phyloP scores from a whole-genome alignment of 345 rosid genomes.

The Xanthoceras sorbifolium region DNA sequence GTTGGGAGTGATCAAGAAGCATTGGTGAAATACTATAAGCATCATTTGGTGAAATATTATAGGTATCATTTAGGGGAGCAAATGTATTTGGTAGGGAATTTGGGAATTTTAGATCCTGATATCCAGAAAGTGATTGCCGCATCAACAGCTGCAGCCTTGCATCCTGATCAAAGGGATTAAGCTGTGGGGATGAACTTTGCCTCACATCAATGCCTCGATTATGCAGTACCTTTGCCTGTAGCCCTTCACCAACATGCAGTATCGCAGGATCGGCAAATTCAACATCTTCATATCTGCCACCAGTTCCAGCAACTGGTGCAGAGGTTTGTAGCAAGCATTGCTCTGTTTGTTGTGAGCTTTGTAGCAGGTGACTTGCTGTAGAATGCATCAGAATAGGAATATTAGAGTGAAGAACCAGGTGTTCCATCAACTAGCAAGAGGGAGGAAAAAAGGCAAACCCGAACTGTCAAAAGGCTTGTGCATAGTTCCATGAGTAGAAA shows the following conservation, averaged over 20 bases:
- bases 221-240: slow-evolving; percentile 27
- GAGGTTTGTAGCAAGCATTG: slow-evolving; percentile 25
- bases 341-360: slow-evolving; percentile 17
- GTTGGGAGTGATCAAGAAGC: slow-evolving; percentile 33
- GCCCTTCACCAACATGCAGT: slow-evolving; percentile 42
- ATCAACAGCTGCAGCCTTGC: slow-evolving; percentile 35
- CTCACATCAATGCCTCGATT: slow-evolving; percentile 36
- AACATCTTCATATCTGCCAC: slow-evolving; percentile 32
- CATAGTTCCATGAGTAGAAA: slow-evolving; percentile 44
- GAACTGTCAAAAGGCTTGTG: slow-evolving; percentile 37
- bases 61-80: slow-evolving; percentile 35
- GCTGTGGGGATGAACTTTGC: slow-evolving; percentile 26
- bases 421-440: not conserved
- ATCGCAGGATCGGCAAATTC: slow-evolving; percentile 56
- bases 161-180: slow-evolving; percentile 35
- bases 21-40: slow-evolving; percentile 29
- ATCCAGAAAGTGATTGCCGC: slow-evolving; percentile 39
- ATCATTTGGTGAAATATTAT: slow-evolving; percentile 29
- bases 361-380: slow-evolving; percentile 41
- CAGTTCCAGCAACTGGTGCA: slow-evolving; percentile 25
- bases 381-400: not conserved
- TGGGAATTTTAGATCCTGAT: slow-evolving; percentile 35
- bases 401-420: not conserved
- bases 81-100: slow-evolving; percentile 33
- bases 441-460: slow-evolving; percentile 30